These are phyloP conservation scores for Entomophthora muscae DNA, from an alignment of 371 early-diverging fungal species.

Conservation along the genomic window DNA sequence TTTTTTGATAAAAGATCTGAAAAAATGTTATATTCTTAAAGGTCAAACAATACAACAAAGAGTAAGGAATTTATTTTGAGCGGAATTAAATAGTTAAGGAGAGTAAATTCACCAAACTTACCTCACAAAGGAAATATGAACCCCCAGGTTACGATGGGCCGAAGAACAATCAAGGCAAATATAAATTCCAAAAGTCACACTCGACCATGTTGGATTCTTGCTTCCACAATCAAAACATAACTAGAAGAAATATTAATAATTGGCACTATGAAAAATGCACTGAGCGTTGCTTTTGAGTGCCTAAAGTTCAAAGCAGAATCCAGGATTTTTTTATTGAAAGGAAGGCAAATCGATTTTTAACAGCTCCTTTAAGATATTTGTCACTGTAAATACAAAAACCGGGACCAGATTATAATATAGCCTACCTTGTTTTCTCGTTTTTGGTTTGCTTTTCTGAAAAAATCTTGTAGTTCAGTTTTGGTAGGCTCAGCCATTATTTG, in stretches of 20 bases:
- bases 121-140: slow-evolving; percentile 93
- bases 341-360: too few relatives aligned
- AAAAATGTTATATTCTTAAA: background rate
- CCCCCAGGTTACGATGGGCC: slow-evolving; percentile 85
- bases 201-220: slow-evolving; percentile 96
- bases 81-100: background rate
- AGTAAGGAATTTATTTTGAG: background rate
- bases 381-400: too few relatives aligned
- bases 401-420: too few relatives aligned
- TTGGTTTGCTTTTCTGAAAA: slow-evolving; percentile 59
- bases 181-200: slow-evolving; percentile 93
- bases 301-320: background rate
- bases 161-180: slow-evolving; percentile 97
- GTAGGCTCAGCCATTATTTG: slow-evolving; percentile 37
- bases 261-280: too few relatives aligned
- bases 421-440: slow-evolving; percentile 67
- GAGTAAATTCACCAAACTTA: slow-evolving; percentile 16
- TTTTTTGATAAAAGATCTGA: background rate
- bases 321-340: too few relatives aligned
- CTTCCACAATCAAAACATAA: slow-evolving; percentile 82
- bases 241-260: too few relatives aligned
- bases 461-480: slow-evolving; percentile 51
- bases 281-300: too few relatives aligned
- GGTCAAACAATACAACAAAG: background rate
- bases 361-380: too few relatives aligned